A percentile compares a stretch with the other conserved stretches of the same genome.
phyloP scores from a whole-genome alignment of 1,284 basidiomycete genomes.

The Puccinia polysora region DNA sequence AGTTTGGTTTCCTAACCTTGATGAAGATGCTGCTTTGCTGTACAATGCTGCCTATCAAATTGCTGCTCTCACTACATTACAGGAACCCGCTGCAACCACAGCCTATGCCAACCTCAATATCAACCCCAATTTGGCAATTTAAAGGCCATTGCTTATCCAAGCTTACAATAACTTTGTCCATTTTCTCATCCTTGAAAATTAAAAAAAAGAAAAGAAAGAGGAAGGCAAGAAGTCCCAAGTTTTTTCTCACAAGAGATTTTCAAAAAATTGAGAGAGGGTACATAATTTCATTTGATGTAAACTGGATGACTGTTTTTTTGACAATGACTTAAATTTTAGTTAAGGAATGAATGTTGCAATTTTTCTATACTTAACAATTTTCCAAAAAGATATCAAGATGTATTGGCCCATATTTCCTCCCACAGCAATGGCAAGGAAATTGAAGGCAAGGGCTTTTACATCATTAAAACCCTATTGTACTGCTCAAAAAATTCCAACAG shows the following conservation, averaged over 20 bases:
- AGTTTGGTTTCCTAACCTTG: too few species aligned
- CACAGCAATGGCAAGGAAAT: slow-evolving; percentile 16
- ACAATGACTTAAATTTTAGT: background rate
- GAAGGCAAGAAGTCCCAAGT: too few species aligned
- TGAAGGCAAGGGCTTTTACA: background rate
- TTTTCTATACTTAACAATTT: slow-evolving; percentile 6
- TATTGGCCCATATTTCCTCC: slow-evolving; percentile 1
- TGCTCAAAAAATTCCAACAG: background rate
- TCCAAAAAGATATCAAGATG: slow-evolving; percentile 8
- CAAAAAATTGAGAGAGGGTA: background rate
- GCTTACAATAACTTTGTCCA: slow-evolving; percentile 12
- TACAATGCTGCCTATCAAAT: too few species aligned
- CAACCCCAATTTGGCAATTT: background rate
- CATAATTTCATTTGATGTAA: slow-evolving; percentile 7
- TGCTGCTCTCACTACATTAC: too few species aligned
- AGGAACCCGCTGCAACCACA: background rate
- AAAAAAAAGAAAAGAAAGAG: background rate
- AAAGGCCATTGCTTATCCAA: background rate
- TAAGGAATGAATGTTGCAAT: background rate
- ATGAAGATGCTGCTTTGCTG: too few species aligned
- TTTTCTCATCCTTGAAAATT: background rate
- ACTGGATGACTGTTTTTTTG: background rate
- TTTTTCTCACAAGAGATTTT: background rate
- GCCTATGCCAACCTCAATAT: slow-evolving; percentile 6
- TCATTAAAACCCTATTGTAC: slow-evolving; percentile 19